Percentiles rank a stretch among this genome's conserved stretches.
These are phyloP conservation scores for Phaeosphaeriaceae sp. DNA, from an alignment of 2,329 filamentous ascomycete genomes.

Conservation along the genomic window DNA sequence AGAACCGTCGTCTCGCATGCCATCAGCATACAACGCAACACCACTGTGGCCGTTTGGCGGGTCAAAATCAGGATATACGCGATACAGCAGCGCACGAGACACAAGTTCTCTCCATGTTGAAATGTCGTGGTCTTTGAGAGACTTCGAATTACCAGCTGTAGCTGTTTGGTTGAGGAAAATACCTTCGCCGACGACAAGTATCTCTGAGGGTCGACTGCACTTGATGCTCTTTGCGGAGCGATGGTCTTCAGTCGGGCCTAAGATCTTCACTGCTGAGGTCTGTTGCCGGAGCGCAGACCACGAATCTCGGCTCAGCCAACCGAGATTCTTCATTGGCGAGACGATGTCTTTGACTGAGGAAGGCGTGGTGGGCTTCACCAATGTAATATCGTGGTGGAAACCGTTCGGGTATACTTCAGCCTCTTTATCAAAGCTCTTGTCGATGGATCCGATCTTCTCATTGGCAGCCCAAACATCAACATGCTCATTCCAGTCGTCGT, in stretches of 20 bases:
- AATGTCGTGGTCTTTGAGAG: slow-evolving; percentile 13
- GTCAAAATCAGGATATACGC: slow-evolving; percentile 26
- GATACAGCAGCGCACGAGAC: slow-evolving; percentile 24
- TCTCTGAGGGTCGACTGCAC: slow-evolving; percentile 14
- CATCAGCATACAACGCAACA: slow-evolving; percentile 24
- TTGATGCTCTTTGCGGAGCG: slow-evolving; percentile 18
- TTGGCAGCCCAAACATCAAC: slow-evolving; percentile 28
- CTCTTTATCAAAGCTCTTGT: slow-evolving; percentile 21
- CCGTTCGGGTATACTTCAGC: slow-evolving; percentile 24
- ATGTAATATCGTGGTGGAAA: slow-evolving; percentile 23
- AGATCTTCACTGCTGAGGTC: slow-evolving; percentile 17
- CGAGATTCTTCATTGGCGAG: slow-evolving; percentile 16
- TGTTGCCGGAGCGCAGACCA: slow-evolving; percentile 22
- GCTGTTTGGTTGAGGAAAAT: slow-evolving; percentile 24
- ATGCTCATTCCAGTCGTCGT: slow-evolving; percentile 27
- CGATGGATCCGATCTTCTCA: slow-evolving; percentile 21
- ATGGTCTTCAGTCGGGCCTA: slow-evolving; percentile 13
- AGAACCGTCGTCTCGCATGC: slow-evolving; percentile 21
- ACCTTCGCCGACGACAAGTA: slow-evolving; percentile 25
- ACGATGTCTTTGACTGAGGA: slow-evolving; percentile 9
- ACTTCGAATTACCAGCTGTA: slow-evolving; percentile 6
- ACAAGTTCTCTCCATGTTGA: slow-evolving; percentile 23
- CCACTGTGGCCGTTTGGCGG: slow-evolving; percentile 30
- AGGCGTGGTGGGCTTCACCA: slow-evolving; percentile 15
- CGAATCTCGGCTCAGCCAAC: slow-evolving; percentile 18